phyloP scores from a whole-genome alignment of 2,329 filamentous ascomycete genomes.

The Trichoderma breve region DNA sequence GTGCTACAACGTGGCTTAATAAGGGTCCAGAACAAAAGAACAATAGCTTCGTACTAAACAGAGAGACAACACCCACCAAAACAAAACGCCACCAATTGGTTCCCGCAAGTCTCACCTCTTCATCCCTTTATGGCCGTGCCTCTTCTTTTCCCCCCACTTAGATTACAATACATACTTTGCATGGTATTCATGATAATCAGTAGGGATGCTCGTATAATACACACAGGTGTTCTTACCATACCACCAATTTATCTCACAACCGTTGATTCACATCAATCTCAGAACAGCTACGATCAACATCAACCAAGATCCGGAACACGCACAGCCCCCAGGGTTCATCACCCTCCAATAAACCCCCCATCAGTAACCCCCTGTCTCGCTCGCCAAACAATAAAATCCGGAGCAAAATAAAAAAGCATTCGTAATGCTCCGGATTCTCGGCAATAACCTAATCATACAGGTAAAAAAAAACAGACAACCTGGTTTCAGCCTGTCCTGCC shows the following conservation, averaged over 20 bases:
- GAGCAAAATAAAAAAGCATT: neutral
- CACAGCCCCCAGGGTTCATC: neutral
- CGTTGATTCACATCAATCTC: neutral
- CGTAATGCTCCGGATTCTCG: neutral
- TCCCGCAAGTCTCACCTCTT: neutral
- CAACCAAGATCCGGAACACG: neutral
- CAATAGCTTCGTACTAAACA: neutral
- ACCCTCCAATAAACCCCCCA: neutral
- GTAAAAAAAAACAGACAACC: neutral
- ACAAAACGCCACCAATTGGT: neutral
- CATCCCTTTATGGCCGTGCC: neutral
- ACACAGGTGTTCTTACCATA: neutral
- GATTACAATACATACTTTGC: neutral
- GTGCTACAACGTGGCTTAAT: neutral
- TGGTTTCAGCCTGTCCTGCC: constrained; percentile 1
- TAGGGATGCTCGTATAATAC: neutral
- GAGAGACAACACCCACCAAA: neutral
- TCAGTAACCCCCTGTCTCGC: neutral
- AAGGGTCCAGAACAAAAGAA: neutral
- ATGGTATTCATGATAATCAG: neutral
- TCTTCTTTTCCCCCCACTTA: neutral
- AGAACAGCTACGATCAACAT: neutral
- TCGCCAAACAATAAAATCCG: neutral
- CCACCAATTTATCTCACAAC: neutral
- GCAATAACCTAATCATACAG: neutral